Base-by-base conservation (phyloP, 139 green algal genomes). In the Penium margaritaceum region DNA sequence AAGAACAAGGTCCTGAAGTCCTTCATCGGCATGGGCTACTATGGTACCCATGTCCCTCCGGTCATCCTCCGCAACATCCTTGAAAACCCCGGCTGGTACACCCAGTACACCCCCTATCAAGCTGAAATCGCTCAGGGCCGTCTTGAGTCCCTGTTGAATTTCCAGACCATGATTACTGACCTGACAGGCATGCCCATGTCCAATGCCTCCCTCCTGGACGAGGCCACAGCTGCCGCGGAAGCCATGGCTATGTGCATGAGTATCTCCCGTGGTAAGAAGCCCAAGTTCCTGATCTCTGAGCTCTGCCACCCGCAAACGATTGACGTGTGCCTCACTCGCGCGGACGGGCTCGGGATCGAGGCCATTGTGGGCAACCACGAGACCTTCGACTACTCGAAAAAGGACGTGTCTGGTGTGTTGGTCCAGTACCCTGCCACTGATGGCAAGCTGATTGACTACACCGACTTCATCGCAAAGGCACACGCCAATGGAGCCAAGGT, bases 11-110 rank as follows among this genome's bases (percentile, higher is more conserved):
- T 98, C 43, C 78, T 88, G 76, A 97, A 97, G 89, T 90, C 70
- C 36, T 98, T 88, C 88, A 86, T 98, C 15, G 95, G 95, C 73
- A 96, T 96, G 90, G 95, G 95, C 43, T 99, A 99, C 88, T 94
- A 99, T 83, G 85, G 84, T 80, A 97, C 91, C 1, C 84, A 93
- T 78, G 58, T 93, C 30, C 94, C 95, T 4, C 77, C 89, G 12
- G 94, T 98, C 47, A 97, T 99, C 80, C 87, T 94, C 75, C 86
- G 95, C 66, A 98, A 98, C 83, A 79, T 99, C 63, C 89, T 99
- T 79, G 95, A 99, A 85, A 99, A 98, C 86, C 95, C 95, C 6
- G 95, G 95, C 15, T 99, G 95, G 95, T 99, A 99, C 91, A 99
- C 95, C 0, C 95, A 99, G 87, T 99, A 99, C 89, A 99, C 95